phyloP scores from a whole-genome alignment of 257 asterid genomes.

The Cordia subcordata region DNA sequence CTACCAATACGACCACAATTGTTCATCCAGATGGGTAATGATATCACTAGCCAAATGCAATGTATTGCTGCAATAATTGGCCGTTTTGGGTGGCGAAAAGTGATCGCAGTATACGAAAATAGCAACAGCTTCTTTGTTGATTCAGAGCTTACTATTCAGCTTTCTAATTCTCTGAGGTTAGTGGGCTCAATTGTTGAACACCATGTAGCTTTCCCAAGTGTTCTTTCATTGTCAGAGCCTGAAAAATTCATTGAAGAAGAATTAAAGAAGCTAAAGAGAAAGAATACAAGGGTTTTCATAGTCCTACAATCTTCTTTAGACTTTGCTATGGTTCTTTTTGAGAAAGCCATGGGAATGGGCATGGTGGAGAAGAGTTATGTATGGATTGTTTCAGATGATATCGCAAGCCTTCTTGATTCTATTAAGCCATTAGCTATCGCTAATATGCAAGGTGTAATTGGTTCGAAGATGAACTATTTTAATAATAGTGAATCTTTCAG shows the following conservation, averaged over 20 bases:
- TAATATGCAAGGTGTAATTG: conserved; percentile 56
- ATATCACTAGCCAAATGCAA: conserved; percentile 26
- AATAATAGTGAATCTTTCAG: conserved; percentile 13
- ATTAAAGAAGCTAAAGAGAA: conserved; percentile 25
- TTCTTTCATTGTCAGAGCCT: conserved; percentile 20
- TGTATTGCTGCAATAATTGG: conserved; percentile 43
- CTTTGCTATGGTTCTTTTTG: conserved; percentile 38
- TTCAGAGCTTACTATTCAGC: conserved; percentile 20
- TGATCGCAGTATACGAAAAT: conserved; percentile 34
- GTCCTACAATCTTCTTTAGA: conserved; percentile 39
- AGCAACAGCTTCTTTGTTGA: conserved; percentile 23
- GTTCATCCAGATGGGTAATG: conserved; percentile 20
- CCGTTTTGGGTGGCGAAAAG: conserved; percentile 49
- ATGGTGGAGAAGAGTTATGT: conserved; percentile 52
- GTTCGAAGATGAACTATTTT: conserved; percentile 27
- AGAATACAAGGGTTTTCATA: conserved; percentile 26
- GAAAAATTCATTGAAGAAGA: conserved; percentile 17
- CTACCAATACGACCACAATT: neutral
- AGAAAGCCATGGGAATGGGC: conserved; percentile 35
- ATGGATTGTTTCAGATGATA: conserved; percentile 53
- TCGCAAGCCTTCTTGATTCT: conserved; percentile 46
- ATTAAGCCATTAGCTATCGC: conserved; percentile 22
- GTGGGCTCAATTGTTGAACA: conserved; percentile 28
- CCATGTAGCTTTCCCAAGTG: conserved; percentile 27
- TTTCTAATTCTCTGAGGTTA: conserved; percentile 35